Percentiles rank a stretch among this genome's conserved stretches.
phyloP scores from a whole-genome alignment of 768 basidiomycete species.

The Collybia sp. region DNA sequence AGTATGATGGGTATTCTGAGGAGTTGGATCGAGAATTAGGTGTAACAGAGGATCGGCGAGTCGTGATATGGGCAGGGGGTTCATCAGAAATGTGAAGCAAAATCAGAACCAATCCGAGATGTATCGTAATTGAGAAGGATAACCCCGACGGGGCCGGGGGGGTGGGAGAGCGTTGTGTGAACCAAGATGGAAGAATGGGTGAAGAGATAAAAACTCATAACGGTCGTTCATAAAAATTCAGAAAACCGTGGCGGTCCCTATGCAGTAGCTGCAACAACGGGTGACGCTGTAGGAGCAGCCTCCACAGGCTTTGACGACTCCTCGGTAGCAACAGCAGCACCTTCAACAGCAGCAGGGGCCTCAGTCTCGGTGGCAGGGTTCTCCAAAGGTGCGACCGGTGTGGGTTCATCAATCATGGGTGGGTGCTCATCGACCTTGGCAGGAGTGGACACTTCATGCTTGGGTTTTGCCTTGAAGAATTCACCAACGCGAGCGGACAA shows the following conservation, averaged over 20 bases:
- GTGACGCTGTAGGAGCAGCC: conserved; percentile 47
- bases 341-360: conserved; percentile 29
- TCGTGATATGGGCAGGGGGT: conserved; percentile 41
- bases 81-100: conserved; percentile 45
- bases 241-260: conserved; percentile 32
- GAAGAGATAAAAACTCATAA: conserved; percentile 26
- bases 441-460: conserved; percentile 57
- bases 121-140: conserved; percentile 36
- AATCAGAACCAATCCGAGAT: conserved; percentile 60
- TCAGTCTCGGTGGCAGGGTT: conserved; percentile 57
- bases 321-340: conserved; percentile 21
- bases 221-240: conserved; percentile 40
- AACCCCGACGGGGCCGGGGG: conserved; percentile 9
- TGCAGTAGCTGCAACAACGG: conserved; percentile 78
- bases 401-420: conserved; percentile 81
- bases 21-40: conserved; percentile 70
- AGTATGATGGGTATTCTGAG: conserved; percentile 53
- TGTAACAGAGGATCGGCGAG: conserved; percentile 58
- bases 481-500: conserved; percentile 80
- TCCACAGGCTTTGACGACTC: conserved; percentile 33
- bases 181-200: conserved; percentile 22
- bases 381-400: conserved; percentile 81
- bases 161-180: conserved; percentile 25
- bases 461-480: conserved; percentile 76
- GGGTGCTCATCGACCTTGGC: conserved; percentile 88